A percentile compares a stretch with the other conserved stretches of the same genome.
phyloP scores from a whole-genome alignment of 306 rosid genomes.

The Trichosanthes truncata region DNA sequence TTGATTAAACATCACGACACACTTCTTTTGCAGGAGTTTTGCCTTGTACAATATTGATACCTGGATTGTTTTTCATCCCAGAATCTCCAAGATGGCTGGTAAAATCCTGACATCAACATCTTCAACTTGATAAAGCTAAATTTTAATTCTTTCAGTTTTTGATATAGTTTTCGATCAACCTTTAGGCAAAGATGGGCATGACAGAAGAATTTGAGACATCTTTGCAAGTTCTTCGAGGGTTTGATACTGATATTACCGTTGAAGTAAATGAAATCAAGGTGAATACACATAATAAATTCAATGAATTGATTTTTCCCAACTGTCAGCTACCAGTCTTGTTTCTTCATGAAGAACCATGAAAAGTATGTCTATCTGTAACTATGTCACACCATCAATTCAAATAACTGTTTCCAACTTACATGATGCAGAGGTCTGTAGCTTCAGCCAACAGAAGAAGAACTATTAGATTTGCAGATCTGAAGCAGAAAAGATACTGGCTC shows the following conservation, averaged over 20 bases:
- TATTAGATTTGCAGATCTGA: constrained; percentile 67
- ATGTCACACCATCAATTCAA: neutral
- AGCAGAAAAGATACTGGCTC: constrained; percentile 80
- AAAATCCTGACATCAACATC: constrained; percentile 16
- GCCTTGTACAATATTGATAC: constrained; percentile 84
- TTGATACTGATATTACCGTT: constrained; percentile 66
- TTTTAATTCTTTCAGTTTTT: constrained; percentile 7
- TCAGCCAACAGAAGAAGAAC: constrained; percentile 53
- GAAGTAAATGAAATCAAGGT: constrained; percentile 87
- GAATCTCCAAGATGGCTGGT: constrained; percentile 99
- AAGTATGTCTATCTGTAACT: neutral
- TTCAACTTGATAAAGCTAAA: neutral
- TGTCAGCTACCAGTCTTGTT: neutral
- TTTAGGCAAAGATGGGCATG: constrained; percentile 95
- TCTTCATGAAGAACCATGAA: neutral
- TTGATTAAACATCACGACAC: constrained; percentile 11
- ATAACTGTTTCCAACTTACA: neutral
- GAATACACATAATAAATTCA: neutral
- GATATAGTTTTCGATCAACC: constrained; percentile 5
- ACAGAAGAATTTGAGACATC: constrained; percentile 86
- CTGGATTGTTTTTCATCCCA: constrained; percentile 89
- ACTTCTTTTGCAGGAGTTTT: constrained; percentile 48
- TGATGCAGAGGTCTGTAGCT: constrained; percentile 64
- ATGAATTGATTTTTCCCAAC: neutral
- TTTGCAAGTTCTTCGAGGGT: constrained; percentile 93